Percentiles rank a stretch among this genome's conserved stretches.
These are phyloP conservation scores for Thamnidium elegans DNA, from an alignment of 192 early-diverging fungal genomes.

Conservation along the genomic window DNA sequence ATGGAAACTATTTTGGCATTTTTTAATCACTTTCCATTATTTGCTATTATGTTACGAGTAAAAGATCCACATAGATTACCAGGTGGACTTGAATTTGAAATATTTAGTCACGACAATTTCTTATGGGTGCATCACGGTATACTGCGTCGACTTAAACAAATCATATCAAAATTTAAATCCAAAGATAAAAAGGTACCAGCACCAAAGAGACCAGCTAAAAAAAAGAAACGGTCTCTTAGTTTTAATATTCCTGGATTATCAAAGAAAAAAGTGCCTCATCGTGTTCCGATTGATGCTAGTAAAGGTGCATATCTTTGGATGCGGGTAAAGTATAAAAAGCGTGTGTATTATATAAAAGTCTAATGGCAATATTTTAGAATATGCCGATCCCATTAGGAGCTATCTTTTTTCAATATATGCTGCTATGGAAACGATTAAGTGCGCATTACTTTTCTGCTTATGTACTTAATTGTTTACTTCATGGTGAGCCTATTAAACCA, in stretches of 20 bases:
- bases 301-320: constrained; percentile 27
- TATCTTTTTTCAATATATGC: constrained; percentile 91
- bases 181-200: neutral
- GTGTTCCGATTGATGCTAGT: neutral
- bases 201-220: neutral
- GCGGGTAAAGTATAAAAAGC: constrained; percentile 10
- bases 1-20: constrained; percentile 85
- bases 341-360: neutral
- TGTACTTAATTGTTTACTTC: constrained; percentile 71
- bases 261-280: neutral
- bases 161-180: neutral
- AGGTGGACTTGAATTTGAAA: constrained; percentile 43
- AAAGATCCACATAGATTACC: constrained; percentile 87
- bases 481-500: constrained; percentile 75
- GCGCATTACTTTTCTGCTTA: constrained; percentile 78
- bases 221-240: neutral
- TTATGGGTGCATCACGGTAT: constrained; percentile 18
- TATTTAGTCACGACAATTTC: constrained; percentile 26
- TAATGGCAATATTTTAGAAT: constrained; percentile 39
- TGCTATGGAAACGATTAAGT: constrained; percentile 76
- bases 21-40: constrained; percentile 95
- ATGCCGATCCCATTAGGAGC: constrained; percentile 68
- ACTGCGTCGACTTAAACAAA: constrained; percentile 5
- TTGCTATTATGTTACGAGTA: constrained; percentile 85
- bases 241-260: constrained; percentile 3